phyloP scores from a whole-genome alignment of 31 red algal species.

The Endocladia muricata region DNA sequence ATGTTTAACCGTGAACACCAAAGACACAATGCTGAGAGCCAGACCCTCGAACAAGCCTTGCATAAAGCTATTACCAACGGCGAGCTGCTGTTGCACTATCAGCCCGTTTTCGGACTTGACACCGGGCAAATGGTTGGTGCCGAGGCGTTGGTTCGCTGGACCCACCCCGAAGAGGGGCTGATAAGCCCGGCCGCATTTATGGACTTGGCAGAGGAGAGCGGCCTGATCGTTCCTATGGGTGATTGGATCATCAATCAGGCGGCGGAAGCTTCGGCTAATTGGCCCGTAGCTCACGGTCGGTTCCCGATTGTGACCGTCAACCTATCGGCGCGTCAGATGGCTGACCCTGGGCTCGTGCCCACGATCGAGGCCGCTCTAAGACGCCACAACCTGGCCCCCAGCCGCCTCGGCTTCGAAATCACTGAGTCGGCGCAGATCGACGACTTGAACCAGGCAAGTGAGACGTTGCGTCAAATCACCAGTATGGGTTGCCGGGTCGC shows the following conservation, averaged over 20 bases:
- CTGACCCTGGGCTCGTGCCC: neutral
- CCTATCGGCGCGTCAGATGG: neutral
- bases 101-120: neutral
- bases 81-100: neutral
- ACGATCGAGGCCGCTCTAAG: neutral
- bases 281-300: neutral
- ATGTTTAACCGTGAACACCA: no score
- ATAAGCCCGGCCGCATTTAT: neutral
- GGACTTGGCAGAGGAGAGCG: neutral
- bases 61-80: no score
- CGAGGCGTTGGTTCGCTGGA: conserved; percentile 1
- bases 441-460: neutral
- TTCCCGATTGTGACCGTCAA: neutral
- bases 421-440: neutral
- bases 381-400: neutral
- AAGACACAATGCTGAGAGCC: no score
- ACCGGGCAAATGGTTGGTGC: neutral
- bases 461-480: neutral
- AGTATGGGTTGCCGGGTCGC: neutral
- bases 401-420: neutral
- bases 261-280: neutral
- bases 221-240: neutral
- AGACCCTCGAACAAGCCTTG: no score
- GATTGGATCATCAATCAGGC: neutral
- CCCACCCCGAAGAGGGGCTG: neutral